Evolutionary conservation across 2,329 filamentous ascomycete species (phyloP).

Genomic region (Pseudopyricularia cyperi): DNA sequence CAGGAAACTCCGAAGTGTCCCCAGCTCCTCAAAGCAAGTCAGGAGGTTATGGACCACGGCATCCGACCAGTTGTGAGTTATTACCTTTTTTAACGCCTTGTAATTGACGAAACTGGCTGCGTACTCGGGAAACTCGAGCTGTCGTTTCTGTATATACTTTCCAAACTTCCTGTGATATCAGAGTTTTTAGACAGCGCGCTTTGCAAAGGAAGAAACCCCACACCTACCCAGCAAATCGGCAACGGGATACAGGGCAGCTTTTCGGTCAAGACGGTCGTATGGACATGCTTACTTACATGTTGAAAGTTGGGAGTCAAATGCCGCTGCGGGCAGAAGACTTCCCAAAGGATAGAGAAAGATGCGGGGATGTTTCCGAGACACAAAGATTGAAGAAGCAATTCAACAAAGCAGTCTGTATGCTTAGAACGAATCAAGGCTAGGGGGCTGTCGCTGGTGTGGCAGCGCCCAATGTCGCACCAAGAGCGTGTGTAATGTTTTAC

Average conservation of each 20-base stretch:
- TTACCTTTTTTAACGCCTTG: constrained; percentile 90
- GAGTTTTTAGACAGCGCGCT: not conserved
- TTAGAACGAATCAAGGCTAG: not conserved
- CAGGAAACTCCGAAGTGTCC: not conserved
- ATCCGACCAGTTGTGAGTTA: not conserved
- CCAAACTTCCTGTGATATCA: constrained; percentile 80
- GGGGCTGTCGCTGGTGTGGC: not conserved
- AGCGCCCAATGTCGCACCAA: not conserved
- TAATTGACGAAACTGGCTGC: constrained; percentile 98
- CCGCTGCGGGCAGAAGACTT: constrained; percentile 3
- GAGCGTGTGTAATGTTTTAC: not conserved
- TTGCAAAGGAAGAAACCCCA: not conserved
- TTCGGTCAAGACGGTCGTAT: not conserved
- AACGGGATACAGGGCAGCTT: not conserved
- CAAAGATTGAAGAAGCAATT: not conserved
- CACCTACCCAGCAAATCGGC: not conserved
- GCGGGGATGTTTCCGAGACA: not conserved
- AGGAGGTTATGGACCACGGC: not conserved
- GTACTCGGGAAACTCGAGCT: constrained; percentile 98
- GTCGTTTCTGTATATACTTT: constrained; percentile 97
- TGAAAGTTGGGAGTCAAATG: constrained; percentile 14
- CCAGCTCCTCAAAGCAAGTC: not conserved
- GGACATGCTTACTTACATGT: constrained; percentile 16
- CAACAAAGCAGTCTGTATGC: not conserved
- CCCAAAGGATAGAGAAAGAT: not conserved